Evolutionary conservation across 1,284 basidiomycete genomes (phyloP).

Genomic region (Athelia psychrophila): DNA sequence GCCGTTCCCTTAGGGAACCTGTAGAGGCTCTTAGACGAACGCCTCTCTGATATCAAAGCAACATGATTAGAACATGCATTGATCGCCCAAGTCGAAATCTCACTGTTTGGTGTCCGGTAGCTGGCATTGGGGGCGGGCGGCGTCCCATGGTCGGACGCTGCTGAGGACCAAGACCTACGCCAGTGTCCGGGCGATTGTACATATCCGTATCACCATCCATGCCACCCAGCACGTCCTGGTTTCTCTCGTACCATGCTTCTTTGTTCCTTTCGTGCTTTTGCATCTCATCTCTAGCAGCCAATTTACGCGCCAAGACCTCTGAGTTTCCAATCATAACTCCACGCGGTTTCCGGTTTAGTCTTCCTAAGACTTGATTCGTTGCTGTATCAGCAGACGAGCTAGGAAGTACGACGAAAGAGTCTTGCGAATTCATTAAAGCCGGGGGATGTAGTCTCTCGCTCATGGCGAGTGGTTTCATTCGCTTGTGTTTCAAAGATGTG

Average conservation of each 20-base stretch:
- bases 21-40: too few relatives aligned
- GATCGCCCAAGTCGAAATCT: too few relatives aligned
- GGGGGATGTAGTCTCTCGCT: background rate
- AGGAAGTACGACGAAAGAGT: background rate
- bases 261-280: background rate
- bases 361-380: background rate
- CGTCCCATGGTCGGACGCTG: too few relatives aligned
- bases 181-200: too few relatives aligned
- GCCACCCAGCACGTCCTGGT: background rate
- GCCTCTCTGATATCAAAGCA: too few relatives aligned
- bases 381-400: background rate
- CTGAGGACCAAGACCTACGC: too few relatives aligned
- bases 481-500: background rate
- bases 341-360: too few relatives aligned
- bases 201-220: too few relatives aligned
- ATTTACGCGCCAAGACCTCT: background rate
- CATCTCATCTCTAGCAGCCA: background rate
- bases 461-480: background rate
- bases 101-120: too few relatives aligned
- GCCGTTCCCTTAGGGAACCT: too few relatives aligned
- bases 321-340: background rate
- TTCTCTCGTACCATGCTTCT: constrained; percentile 1
- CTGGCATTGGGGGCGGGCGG: too few relatives aligned
- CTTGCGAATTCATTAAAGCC: background rate
- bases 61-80: too few relatives aligned